Evolutionary conservation across 1,284 basidiomycete genomes (phyloP).

Genomic region (Vanrija sp.): DNA sequence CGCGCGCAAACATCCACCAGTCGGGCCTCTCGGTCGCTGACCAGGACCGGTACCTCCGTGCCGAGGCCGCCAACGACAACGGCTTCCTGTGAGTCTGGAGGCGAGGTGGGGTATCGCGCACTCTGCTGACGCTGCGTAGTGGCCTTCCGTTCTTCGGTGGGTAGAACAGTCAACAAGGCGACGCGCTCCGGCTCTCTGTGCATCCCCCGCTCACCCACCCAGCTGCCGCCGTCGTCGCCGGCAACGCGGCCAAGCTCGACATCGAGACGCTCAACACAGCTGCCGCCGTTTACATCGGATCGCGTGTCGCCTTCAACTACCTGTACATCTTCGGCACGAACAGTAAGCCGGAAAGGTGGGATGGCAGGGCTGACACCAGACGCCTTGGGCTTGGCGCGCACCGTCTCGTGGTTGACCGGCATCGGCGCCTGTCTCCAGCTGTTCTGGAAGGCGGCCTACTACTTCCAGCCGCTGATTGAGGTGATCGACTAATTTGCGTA

Average conservation of each 20-base stretch:
- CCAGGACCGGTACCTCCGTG: slow-evolving; percentile 48
- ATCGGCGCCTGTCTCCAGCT: slow-evolving; percentile 15
- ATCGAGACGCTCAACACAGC: slow-evolving; percentile 28
- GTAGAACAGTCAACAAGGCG: neutral
- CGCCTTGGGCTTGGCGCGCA: slow-evolving; percentile 19
- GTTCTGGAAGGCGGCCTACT: slow-evolving; percentile 18
- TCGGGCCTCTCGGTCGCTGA: slow-evolving; percentile 79
- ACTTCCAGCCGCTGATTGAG: no score
- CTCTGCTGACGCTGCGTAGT: neutral
- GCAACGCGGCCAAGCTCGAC: slow-evolving; percentile 33
- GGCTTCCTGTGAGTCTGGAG: slow-evolving; percentile 18
- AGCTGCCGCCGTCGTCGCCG: slow-evolving; percentile 33
- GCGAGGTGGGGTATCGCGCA: neutral
- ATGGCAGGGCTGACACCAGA: slow-evolving; percentile 10
- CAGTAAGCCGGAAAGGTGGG: slow-evolving; percentile 17
- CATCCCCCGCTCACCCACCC: neutral
- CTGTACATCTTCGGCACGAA: slow-evolving; percentile 32
- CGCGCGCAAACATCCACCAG: slow-evolving; percentile 80
- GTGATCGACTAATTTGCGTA: no score
- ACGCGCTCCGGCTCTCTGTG: neutral
- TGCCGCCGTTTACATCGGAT: slow-evolving; percentile 27
- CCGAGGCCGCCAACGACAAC: slow-evolving; percentile 33
- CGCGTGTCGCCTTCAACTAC: slow-evolving; percentile 26
- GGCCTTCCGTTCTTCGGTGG: slow-evolving; percentile 19
- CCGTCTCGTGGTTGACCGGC: slow-evolving; percentile 18